Percentiles rank a stretch among this genome's conserved stretches.
These are phyloP conservation scores for Parietichytrium sp. DNA, from an alignment of 108 stramenopile species.

Conservation along the genomic window DNA sequence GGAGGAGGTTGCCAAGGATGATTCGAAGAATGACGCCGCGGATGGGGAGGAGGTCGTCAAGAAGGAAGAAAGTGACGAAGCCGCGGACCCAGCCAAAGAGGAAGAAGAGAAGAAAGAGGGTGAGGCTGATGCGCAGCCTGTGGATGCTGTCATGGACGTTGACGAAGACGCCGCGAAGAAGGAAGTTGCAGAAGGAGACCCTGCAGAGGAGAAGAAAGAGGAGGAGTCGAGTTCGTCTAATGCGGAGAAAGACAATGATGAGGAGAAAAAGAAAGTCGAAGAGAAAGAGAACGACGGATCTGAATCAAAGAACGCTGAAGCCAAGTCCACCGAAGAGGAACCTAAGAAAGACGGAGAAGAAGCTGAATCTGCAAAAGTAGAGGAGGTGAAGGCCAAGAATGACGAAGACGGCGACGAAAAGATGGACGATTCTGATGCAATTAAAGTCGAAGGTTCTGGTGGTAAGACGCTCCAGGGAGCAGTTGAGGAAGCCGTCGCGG, in stretches of 20 bases:
- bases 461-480: no score
- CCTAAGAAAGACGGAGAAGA: background rate
- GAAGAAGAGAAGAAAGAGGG: slow-evolving; percentile 46
- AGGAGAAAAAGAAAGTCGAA: background rate
- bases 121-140: slow-evolving; percentile 41
- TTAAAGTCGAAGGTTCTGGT: no score
- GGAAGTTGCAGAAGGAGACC: slow-evolving; percentile 82
- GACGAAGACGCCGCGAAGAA: slow-evolving; percentile 80
- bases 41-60: slow-evolving; percentile 43
- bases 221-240: background rate
- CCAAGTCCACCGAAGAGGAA: no score
- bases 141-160: slow-evolving; percentile 66
- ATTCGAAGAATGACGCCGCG: slow-evolving; percentile 22
- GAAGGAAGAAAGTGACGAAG: slow-evolving; percentile 50
- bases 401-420: no score
- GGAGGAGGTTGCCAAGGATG: background rate
- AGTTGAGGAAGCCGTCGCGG: no score
- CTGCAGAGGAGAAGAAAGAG: slow-evolving; percentile 59
- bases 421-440: no score
- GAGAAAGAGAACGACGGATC: no score
- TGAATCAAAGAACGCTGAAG: no score
- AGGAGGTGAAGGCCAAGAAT: slow-evolving; percentile 1
- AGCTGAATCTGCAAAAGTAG: background rate
- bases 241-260: background rate
- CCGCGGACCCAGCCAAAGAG: slow-evolving; percentile 12